Conservation (phyloP, 2,329 filamentous ascomycete genomes). For the Biscogniauxia marginata region DNA sequence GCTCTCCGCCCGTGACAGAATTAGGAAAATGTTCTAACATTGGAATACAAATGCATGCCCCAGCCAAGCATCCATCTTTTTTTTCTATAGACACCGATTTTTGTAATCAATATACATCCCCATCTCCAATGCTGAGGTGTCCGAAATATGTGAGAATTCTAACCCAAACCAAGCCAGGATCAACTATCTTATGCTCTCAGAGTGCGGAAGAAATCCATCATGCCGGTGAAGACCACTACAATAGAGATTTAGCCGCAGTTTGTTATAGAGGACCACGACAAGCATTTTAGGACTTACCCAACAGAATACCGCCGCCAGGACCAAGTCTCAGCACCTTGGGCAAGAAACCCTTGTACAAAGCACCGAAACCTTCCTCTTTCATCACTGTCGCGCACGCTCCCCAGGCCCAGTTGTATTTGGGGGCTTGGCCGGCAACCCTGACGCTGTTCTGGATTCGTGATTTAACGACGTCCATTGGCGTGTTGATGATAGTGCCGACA, state of each 20-base stretch:
- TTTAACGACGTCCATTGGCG: slow-evolving; percentile 66
- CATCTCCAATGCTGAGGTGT: slow-evolving; percentile 4
- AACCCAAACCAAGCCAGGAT: background rate
- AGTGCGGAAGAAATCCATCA: slow-evolving; percentile 26
- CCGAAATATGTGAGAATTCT: background rate
- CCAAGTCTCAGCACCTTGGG: slow-evolving; percentile 83
- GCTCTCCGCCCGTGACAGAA: too few species aligned
- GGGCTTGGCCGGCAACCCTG: slow-evolving; percentile 73
- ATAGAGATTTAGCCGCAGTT: background rate
- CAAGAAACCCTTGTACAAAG: slow-evolving; percentile 96
- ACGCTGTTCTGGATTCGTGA: slow-evolving; percentile 93
- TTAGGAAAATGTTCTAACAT: background rate
- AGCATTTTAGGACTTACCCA: slow-evolving; percentile 41
- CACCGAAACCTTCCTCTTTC: slow-evolving; percentile 87
- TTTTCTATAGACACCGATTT: slow-evolving; percentile 6
- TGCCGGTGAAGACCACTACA: slow-evolving; percentile 24
- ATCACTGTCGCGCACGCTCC: slow-evolving; percentile 81
- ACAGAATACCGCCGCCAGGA: slow-evolving; percentile 57
- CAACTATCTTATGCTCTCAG: slow-evolving; percentile 10
- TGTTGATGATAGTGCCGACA: slow-evolving; percentile 85
- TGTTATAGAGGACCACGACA: background rate
- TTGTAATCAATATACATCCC: slow-evolving; percentile 6
- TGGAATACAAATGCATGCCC: background rate
- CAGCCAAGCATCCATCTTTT: background rate
- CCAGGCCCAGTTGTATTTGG: slow-evolving; percentile 99